Evolutionary conservation across 257 asterid genomes (phyloP).

Genomic region (Jacaranda mimosifolia): DNA sequence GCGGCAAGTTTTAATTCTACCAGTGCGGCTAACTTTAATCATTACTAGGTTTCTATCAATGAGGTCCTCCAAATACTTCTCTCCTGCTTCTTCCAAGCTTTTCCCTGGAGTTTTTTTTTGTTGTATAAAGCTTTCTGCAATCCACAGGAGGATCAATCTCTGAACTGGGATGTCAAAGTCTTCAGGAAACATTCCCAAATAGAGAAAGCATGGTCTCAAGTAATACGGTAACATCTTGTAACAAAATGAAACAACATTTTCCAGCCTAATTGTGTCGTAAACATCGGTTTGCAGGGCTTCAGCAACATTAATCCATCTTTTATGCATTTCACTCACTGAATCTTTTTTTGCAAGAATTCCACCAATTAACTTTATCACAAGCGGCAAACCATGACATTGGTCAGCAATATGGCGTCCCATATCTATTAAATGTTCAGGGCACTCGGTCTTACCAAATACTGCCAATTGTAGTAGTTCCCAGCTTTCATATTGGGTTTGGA

Average conservation of each 20-base stretch:
- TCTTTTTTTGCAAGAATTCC: no score
- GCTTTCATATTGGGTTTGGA: no score
- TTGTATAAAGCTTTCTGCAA: conserved; percentile 47
- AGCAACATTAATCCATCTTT: no score
- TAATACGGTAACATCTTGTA: background rate
- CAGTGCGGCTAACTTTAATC: conserved; percentile 25
- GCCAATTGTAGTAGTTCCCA: no score
- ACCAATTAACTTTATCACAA: no score
- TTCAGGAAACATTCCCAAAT: conserved; percentile 16
- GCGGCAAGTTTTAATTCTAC: conserved; percentile 47
- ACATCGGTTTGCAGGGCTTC: no score
- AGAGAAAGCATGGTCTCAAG: background rate
- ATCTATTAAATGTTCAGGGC: no score
- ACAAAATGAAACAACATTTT: background rate
- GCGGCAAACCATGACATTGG: no score
- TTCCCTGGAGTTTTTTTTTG: background rate
- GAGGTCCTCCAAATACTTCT: conserved; percentile 33
- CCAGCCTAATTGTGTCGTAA: no score
- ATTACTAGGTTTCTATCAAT: background rate
- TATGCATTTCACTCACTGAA: no score
- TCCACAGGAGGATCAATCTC: conserved; percentile 40
- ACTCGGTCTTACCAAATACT: no score
- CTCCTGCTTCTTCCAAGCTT: conserved; percentile 37
- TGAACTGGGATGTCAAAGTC: background rate
- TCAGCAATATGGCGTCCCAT: no score